Conservation (phyloP, 768 basidiomycete genomes). For the Dioszegia hungarica region DNA sequence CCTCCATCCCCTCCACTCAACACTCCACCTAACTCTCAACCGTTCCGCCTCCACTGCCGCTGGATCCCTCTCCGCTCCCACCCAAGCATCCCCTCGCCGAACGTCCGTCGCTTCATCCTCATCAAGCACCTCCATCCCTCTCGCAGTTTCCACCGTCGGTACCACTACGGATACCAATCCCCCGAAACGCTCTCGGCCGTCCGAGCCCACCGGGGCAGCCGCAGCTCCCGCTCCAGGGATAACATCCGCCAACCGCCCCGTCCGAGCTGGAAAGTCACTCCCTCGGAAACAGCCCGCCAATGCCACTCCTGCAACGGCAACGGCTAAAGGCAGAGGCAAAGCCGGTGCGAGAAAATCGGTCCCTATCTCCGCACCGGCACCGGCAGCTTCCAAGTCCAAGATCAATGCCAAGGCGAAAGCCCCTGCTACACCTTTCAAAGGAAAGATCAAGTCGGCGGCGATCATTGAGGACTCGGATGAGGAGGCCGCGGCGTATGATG, state of each 20-base stretch:
- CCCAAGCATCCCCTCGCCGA: neutral
- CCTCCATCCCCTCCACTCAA: conserved; percentile 25
- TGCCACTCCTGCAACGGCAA: neutral
- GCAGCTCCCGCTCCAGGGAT: too few species aligned
- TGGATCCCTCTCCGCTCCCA: neutral
- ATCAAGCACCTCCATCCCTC: neutral
- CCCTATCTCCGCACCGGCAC: neutral
- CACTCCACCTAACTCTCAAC: conserved; percentile 30
- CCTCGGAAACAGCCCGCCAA: conserved; percentile 10
- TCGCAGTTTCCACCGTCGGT: neutral
- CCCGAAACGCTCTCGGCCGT: conserved; percentile 1
- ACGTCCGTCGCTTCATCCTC: neutral
- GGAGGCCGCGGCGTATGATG: conserved; percentile 12
- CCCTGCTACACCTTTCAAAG: too few species aligned
- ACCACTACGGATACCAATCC: too few species aligned
- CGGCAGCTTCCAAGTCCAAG: neutral
- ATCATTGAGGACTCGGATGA: conserved; percentile 43
- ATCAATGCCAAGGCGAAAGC: neutral
- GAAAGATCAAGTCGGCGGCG: conserved; percentile 34
- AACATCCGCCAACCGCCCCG: neutral
- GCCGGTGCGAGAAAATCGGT: conserved; percentile 6
- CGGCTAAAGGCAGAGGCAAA: neutral
- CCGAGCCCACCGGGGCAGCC: too few species aligned
- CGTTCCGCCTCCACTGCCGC: conserved; percentile 14
- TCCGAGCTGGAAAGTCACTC: neutral